Conservation (phyloP, 108 stramenopile species). For the Ochromonas danica region DNA sequence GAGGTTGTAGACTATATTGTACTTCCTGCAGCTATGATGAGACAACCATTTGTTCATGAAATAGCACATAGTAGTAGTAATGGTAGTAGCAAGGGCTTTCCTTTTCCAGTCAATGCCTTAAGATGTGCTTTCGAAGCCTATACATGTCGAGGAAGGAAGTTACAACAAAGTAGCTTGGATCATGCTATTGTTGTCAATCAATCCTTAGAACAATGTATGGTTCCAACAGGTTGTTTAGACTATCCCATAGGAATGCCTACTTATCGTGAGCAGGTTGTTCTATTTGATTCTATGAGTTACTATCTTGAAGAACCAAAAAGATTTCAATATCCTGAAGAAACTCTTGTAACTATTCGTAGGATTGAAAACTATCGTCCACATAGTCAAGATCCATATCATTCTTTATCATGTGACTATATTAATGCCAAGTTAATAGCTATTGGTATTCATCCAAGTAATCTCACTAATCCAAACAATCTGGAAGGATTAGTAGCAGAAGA, state of each 20-base stretch:
- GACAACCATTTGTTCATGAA: neutral
- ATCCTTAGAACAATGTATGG: neutral
- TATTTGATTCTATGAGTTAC: neutral
- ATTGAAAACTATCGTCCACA: neutral
- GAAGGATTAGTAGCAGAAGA: neutral
- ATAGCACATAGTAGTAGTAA: neutral
- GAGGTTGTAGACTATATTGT: neutral
- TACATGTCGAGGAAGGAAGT: neutral
- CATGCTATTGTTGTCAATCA: neutral
- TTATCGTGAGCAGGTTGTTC: neutral
- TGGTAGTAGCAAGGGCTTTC: neutral
- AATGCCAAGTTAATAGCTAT: neutral
- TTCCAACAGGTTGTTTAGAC: neutral
- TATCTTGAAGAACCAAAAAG: neutral
- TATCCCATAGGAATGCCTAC: neutral
- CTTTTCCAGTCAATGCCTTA: neutral
- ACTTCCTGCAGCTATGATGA: neutral
- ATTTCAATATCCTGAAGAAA: neutral
- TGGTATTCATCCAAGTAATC: too few species aligned
- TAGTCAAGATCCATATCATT: neutral
- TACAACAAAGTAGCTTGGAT: neutral
- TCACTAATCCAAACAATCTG: too few species aligned
- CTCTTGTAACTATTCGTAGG: neutral
- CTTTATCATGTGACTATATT: neutral
- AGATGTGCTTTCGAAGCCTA: neutral